phyloP scores from a whole-genome alignment of 2,329 filamentous ascomycete genomes.

The Cladophialophora yegresii region DNA sequence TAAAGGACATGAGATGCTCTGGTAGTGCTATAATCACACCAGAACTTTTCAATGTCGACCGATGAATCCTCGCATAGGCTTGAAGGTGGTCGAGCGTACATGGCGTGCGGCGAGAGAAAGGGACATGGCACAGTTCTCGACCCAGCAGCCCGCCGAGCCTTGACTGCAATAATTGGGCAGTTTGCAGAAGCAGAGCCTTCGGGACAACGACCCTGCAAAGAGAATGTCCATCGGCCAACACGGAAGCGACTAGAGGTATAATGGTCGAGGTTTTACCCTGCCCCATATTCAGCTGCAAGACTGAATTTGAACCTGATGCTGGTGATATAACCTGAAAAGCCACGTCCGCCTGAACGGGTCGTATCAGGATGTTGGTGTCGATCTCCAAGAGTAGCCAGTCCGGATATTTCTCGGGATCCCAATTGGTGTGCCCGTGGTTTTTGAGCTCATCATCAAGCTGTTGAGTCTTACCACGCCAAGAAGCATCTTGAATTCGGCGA shows the following conservation, averaged over 20 bases:
- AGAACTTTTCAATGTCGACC: slow-evolving; percentile 51
- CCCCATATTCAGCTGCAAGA: slow-evolving; percentile 72
- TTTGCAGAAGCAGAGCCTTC: slow-evolving; percentile 63
- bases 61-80: slow-evolving; percentile 45
- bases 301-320: slow-evolving; percentile 46
- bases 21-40: slow-evolving; percentile 64
- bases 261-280: slow-evolving; percentile 62
- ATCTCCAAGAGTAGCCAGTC: slow-evolving; percentile 67
- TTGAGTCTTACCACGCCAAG: slow-evolving; percentile 14
- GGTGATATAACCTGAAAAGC: slow-evolving; percentile 58
- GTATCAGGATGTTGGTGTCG: slow-evolving; percentile 63
- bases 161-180: slow-evolving; percentile 56
- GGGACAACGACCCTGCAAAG: slow-evolving; percentile 62
- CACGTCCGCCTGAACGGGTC: slow-evolving; percentile 61
- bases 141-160: slow-evolving; percentile 51
- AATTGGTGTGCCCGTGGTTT: slow-evolving; percentile 59
- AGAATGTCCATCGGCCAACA: slow-evolving; percentile 54
- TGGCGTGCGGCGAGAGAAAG: slow-evolving; percentile 48
- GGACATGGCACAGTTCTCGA: slow-evolving; percentile 50
- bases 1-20: slow-evolving; percentile 65
- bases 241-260: slow-evolving; percentile 61
- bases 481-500: slow-evolving; percentile 35
- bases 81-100: slow-evolving; percentile 41
- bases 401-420: slow-evolving; percentile 55
- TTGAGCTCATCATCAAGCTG: slow-evolving; percentile 41